Evolutionary conservation across 805 yeast species (phyloP), one percentile per base, ranked within the genome.

Genomic region (Brettanomyces bruxellensis): DNA sequence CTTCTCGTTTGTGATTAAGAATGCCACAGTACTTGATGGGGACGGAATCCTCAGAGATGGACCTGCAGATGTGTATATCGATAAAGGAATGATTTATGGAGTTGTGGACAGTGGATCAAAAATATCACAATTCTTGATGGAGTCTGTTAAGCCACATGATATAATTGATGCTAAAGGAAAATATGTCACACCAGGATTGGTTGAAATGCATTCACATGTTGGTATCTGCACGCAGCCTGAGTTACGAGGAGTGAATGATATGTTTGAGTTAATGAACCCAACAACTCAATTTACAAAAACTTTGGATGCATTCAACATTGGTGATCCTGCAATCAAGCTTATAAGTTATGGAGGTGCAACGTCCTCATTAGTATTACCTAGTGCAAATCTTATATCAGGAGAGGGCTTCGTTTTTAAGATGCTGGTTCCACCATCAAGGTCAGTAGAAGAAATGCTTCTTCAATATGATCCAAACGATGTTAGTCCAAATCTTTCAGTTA

Each of bases 171-270:
- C 43, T 14, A 40, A 40, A 9, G 36, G 43, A 13, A 13, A 13
- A 11, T 40, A 28, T 28, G 43, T 40, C 11, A 40, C 36, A 6
- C 43, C 43, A n/a, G 43, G 43, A 7, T 30, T 40, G 14, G 43
- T 40, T n/a, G 43, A 40, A 23, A 28, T 22, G n/a, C 43, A 40
- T 14, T 40, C 43, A 14, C 43, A 40, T n/a, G 43, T 40, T 23
- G 43, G 43, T 24, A 40, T 40, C 11, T 40, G 43, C 34, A 40
- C 43, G 3, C 43, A 40, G 3, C 43, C 43, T n/a, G 43, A 40
- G 23, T 40, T 40, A 22, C 14, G n/a, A 13, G 43, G 43, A 13
- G 43, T 40, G 8, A 40, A 40, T 30, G 43, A 40, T 30, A 40
- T 40, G 43, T 40, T 40, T 30, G 43, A 40, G 14, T 25, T 40